Conservation (phyloP, 768 basidiomycete species). For the Suillus alpinus region DNA sequence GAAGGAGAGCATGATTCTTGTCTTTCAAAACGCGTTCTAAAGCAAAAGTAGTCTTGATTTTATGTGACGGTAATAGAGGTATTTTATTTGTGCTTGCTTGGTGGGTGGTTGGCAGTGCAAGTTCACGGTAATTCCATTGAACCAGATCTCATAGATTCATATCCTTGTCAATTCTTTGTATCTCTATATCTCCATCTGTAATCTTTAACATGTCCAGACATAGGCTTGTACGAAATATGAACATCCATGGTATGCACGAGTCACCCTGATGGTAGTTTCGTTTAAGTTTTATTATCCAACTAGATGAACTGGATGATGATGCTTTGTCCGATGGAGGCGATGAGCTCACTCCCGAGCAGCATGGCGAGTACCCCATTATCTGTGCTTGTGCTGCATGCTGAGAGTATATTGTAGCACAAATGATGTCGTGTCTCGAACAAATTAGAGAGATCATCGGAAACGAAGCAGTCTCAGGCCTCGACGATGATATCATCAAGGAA, state of each 20-base stretch:
- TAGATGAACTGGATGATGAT: slow-evolving; percentile 86
- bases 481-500: slow-evolving; percentile 74
- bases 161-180: slow-evolving; percentile 7
- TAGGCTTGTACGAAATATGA: slow-evolving; percentile 81
- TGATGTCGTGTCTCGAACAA: slow-evolving; percentile 68
- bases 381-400: neutral
- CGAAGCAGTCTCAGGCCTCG: slow-evolving; percentile 60
- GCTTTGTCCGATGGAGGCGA: slow-evolving; percentile 76
- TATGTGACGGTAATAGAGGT: neutral
- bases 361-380: slow-evolving; percentile 46
- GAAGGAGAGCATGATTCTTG: slow-evolving; percentile 46
- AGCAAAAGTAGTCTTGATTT: neutral
- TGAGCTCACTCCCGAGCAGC: slow-evolving; percentile 79
- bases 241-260: slow-evolving; percentile 58
- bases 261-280: neutral
- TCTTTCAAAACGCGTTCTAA: neutral
- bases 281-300: neutral
- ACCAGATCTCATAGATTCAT: neutral
- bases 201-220: slow-evolving; percentile 79
- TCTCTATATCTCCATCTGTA: slow-evolving; percentile 7
- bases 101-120: slow-evolving; percentile 1
- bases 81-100: slow-evolving; percentile 13
- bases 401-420: slow-evolving; percentile 45
- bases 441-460: slow-evolving; percentile 68
- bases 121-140: neutral